These are phyloP conservation scores for Raddia distichophylla DNA, from an alignment of 176 grass and related monocot genomes.

Conservation along the genomic window DNA sequence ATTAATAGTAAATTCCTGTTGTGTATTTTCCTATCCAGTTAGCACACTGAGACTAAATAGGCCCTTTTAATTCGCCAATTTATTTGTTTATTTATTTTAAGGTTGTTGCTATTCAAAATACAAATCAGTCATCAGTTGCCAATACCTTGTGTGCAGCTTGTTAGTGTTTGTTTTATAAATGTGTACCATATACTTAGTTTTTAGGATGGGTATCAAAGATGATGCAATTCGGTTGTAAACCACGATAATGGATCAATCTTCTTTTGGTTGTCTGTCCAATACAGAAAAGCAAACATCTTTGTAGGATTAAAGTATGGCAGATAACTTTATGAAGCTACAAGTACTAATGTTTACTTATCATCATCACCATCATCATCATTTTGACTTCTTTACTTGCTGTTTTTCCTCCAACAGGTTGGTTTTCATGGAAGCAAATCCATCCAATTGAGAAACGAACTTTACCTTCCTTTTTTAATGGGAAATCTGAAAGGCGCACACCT, in stretches of 20 bases:
- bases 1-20: background rate
- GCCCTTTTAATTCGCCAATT: background rate
- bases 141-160: background rate
- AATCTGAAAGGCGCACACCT: slow-evolving; percentile 59
- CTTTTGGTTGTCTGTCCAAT: slow-evolving; percentile 22
- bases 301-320: background rate
- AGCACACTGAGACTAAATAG: background rate
- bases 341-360: background rate
- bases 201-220: background rate
- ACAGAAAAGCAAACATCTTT: slow-evolving; percentile 14
- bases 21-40: background rate
- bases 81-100: background rate
- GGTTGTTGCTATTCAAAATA: background rate
- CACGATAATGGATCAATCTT: background rate
- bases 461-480: slow-evolving; percentile 71
- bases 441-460: slow-evolving; percentile 75
- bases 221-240: background rate
- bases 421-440: slow-evolving; percentile 79
- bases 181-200: background rate
- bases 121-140: background rate
- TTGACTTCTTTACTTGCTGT: slow-evolving; percentile 19
- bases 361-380: background rate
- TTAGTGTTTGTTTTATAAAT: slow-evolving; percentile 1
- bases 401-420: slow-evolving; percentile 61
- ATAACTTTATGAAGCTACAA: background rate